Evolutionary conservation across 2,329 filamentous ascomycete genomes (phyloP).

Genomic region (Dactylella cylindrospora): DNA sequence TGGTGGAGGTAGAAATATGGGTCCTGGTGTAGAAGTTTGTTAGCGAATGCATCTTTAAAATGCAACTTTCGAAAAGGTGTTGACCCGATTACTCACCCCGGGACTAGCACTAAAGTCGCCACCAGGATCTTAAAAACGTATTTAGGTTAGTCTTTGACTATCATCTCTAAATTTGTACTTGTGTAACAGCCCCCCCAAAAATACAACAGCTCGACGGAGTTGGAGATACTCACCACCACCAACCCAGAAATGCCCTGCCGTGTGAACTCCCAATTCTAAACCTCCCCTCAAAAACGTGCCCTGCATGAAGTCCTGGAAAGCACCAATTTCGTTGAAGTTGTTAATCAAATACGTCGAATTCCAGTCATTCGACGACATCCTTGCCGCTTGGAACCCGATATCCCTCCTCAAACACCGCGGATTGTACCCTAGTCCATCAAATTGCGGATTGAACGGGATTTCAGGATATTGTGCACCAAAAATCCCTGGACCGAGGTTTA

Average conservation of each 20-base stretch:
- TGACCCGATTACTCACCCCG: constrained; percentile 42
- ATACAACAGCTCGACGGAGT: background rate
- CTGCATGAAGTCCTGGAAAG: constrained; percentile 57
- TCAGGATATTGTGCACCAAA: constrained; percentile 25
- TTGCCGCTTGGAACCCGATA: constrained; percentile 46
- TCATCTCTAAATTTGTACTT: too few relatives aligned
- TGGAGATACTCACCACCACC: constrained; percentile 51
- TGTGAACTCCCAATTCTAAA: constrained; percentile 52
- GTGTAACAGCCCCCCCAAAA: too few relatives aligned
- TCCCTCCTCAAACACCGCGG: constrained; percentile 53
- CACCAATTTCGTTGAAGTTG: constrained; percentile 49
- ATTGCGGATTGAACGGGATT: constrained; percentile 33
- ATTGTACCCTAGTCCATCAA: constrained; percentile 49
- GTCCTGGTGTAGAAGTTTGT: constrained; percentile 51
- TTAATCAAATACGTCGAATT: constrained; percentile 38
- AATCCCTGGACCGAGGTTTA: constrained; percentile 50
- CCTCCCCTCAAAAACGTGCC: constrained; percentile 51
- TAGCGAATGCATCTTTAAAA: background rate
- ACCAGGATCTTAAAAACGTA: constrained; percentile 52
- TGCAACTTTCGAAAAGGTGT: background rate
- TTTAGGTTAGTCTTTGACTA: constrained; percentile 5
- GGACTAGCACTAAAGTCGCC: constrained; percentile 55
- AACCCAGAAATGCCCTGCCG: constrained; percentile 54
- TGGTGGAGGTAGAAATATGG: constrained; percentile 57
- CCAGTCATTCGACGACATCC: constrained; percentile 22